Conservation (phyloP, 2,329 filamentous ascomycete genomes). For the Cytospora schulzeri region DNA sequence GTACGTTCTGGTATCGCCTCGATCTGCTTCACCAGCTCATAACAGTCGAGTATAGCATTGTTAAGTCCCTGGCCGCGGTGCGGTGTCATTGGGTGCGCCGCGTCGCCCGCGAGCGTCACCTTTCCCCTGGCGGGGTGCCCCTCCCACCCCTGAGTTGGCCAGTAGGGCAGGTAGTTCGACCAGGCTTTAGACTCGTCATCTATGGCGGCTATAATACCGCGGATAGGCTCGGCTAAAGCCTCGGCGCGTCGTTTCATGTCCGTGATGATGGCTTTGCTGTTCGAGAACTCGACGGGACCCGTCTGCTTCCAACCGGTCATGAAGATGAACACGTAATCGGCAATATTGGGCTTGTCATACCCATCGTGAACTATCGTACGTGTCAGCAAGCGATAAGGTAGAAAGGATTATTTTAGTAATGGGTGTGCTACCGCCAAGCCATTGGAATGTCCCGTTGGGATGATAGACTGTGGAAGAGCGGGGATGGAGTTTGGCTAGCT, state of each 20-base stretch:
- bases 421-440: conserved; percentile 28
- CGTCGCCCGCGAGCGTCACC: conserved; percentile 30
- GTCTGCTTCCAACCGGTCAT: conserved; percentile 25
- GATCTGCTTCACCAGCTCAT: conserved; percentile 19
- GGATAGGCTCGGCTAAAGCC: conserved; percentile 23
- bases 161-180: conserved; percentile 26
- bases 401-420: not conserved
- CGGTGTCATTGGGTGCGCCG: conserved; percentile 28
- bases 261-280: conserved; percentile 20
- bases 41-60: conserved; percentile 27
- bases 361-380: not conserved
- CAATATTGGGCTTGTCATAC: conserved; percentile 6
- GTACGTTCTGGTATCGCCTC: conserved; percentile 31
- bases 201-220: conserved; percentile 18
- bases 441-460: conserved; percentile 29
- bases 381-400: not conserved
- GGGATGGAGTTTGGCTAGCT: conserved; percentile 16
- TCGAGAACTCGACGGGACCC: not conserved
- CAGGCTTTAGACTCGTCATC: conserved; percentile 19
- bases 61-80: conserved; percentile 30
- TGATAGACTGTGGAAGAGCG: conserved; percentile 16
- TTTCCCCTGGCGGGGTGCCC: conserved; percentile 12
- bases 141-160: conserved; percentile 30
- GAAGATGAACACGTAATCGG: conserved; percentile 24
- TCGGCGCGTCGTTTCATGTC: conserved; percentile 12